These are phyloP conservation scores for Apodospora peruviana DNA, from an alignment of 495 filamentous ascomycete genomes.

Conservation along the genomic window DNA sequence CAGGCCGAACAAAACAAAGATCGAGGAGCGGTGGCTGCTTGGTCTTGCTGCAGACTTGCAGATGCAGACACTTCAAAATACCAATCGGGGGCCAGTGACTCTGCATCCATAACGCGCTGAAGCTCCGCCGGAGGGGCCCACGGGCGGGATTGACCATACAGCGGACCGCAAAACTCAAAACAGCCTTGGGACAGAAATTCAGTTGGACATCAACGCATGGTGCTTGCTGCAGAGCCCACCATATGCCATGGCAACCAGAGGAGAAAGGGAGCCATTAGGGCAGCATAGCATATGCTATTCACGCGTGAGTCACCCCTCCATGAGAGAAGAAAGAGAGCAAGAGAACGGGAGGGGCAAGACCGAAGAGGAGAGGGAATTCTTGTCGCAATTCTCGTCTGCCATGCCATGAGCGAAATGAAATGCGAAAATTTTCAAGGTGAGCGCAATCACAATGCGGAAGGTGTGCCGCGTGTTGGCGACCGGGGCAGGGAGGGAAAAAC, in stretches of 20 bases:
- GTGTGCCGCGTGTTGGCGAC: slow-evolving; percentile 14
- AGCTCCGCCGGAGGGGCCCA: not conserved
- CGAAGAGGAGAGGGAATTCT: slow-evolving; percentile 1
- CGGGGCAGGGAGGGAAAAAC: slow-evolving; percentile 27
- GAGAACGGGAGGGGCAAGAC: not conserved
- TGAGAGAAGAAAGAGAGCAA: not conserved
- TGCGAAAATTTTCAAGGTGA: slow-evolving; percentile 29
- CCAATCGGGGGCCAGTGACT: slow-evolving; percentile 30
- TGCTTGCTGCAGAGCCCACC: slow-evolving; percentile 21
- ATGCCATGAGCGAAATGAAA: slow-evolving; percentile 22
- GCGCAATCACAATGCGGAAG: slow-evolving; percentile 27
- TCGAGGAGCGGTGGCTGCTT: slow-evolving; percentile 4
- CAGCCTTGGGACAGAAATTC: too few relatives aligned
- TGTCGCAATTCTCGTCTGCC: not conserved
- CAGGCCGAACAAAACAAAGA: not conserved
- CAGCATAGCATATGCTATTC: slow-evolving; percentile 27
- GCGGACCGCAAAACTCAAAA: slow-evolving; percentile 18
- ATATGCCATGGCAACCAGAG: too few relatives aligned
- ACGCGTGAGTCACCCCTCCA: not conserved
- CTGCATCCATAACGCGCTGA: slow-evolving; percentile 30
- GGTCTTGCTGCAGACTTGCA: slow-evolving; percentile 6
- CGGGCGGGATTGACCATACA: slow-evolving; percentile 33
- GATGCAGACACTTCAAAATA: slow-evolving; percentile 10
- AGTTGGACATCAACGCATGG: slow-evolving; percentile 48
- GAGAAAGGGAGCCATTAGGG: slow-evolving; percentile 30